These are phyloP conservation scores for Fusarium torreyae DNA, from an alignment of 2,329 filamentous ascomycete genomes.

Conservation along the genomic window DNA sequence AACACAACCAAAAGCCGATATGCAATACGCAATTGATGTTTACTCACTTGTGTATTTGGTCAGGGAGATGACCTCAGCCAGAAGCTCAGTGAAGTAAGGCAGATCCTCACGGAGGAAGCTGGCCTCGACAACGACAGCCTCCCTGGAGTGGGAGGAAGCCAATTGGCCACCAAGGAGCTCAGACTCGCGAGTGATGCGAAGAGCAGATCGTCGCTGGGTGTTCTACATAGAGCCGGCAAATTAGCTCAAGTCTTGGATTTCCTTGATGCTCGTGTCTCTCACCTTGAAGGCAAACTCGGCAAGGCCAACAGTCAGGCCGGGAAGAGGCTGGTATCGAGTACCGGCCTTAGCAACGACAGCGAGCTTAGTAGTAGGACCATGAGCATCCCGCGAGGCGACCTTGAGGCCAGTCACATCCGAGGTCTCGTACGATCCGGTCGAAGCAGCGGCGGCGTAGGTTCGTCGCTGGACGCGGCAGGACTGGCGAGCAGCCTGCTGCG, in stretches of 20 bases:
- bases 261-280: slow-evolving; percentile 31
- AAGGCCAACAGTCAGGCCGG: slow-evolving; percentile 90
- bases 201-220: slow-evolving; percentile 88
- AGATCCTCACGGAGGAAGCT: slow-evolving; percentile 97
- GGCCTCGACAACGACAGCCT: slow-evolving; percentile 92
- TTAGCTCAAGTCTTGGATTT: slow-evolving; percentile 60
- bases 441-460: slow-evolving; percentile 71
- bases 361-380: slow-evolving; percentile 90
- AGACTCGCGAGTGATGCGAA: slow-evolving; percentile 94
- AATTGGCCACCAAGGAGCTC: slow-evolving; percentile 96
- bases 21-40: slow-evolving; percentile 18
- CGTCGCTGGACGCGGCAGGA: slow-evolving; percentile 71
- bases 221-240: slow-evolving; percentile 70
- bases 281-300: slow-evolving; percentile 99
- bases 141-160: slow-evolving; percentile 88
- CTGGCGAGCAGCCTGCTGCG: slow-evolving; percentile 71
- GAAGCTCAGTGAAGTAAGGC: slow-evolving; percentile 96
- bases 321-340: slow-evolving; percentile 90
- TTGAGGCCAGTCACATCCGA: slow-evolving; percentile 91
- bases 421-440: slow-evolving; percentile 88
- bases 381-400: slow-evolving; percentile 90
- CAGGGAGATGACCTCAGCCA: slow-evolving; percentile 90
- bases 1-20: slow-evolving; percentile 14
- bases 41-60: slow-evolving; percentile 86
- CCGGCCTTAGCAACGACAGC: slow-evolving; percentile 95